These are phyloP conservation scores for Vachellia collinsii DNA, from an alignment of 306 rosid genomes.

Conservation along the genomic window DNA sequence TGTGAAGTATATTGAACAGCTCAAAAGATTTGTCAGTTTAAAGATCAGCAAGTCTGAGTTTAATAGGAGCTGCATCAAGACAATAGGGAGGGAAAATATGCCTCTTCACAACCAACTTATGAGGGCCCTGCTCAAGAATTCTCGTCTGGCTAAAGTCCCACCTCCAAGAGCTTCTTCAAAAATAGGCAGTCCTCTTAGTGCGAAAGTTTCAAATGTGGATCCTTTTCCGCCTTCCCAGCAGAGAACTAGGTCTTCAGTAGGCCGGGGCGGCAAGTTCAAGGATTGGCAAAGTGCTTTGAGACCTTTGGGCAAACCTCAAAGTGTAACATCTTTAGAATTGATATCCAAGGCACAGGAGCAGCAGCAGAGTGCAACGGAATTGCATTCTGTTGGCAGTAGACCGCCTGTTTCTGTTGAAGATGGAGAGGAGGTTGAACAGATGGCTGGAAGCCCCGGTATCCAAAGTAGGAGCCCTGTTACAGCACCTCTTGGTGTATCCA, in stretches of 20 bases:
- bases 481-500: conserved; percentile 88
- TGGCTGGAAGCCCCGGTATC: conserved; percentile 80
- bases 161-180: conserved; percentile 51
- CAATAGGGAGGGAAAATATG: conserved; percentile 78
- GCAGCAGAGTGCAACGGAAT: conserved; percentile 91
- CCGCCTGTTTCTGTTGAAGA: conserved; percentile 98
- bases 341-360: conserved; percentile 66
- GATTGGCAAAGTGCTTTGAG: conserved; percentile 66
- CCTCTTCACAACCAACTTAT: conserved; percentile 83
- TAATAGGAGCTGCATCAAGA: conserved; percentile 62
- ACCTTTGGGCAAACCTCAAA: conserved; percentile 63
- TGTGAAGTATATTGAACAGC: conserved; percentile 73
- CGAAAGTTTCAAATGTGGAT: conserved; percentile 61
- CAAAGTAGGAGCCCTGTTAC: conserved; percentile 91
- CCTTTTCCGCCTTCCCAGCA: conserved; percentile 51
- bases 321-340: conserved; percentile 48
- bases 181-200: conserved; percentile 44
- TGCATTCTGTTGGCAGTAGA: conserved; percentile 92
- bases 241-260: conserved; percentile 54
- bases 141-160: conserved; percentile 67
- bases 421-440: conserved; percentile 98
- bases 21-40: conserved; percentile 62
- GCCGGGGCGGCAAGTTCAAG: conserved; percentile 48
- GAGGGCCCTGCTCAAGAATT: conserved; percentile 73
- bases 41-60: conserved; percentile 79